These are phyloP conservation scores for Coffea eugenioides DNA, from an alignment of 257 asterid genomes.

Conservation along the genomic window DNA sequence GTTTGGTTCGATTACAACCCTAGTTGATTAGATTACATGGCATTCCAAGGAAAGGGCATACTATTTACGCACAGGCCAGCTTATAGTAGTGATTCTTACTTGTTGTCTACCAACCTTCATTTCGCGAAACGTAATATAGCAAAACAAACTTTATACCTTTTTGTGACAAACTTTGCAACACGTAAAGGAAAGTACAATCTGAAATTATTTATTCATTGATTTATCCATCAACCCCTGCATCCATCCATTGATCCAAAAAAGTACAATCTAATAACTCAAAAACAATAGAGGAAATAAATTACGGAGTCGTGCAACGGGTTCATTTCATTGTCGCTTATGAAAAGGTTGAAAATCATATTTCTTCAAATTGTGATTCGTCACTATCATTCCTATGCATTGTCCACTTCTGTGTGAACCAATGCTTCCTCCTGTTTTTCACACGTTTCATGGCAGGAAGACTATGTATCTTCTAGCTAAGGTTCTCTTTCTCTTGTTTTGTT, in stretches of 20 bases:
- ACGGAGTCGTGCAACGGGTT: background rate
- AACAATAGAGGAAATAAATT: background rate
- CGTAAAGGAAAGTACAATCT: no score
- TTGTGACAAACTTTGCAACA: background rate
- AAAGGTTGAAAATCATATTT: background rate
- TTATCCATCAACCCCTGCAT: no score
- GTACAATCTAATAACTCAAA: no score
- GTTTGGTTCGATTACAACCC: no score
- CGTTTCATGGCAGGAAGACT: background rate
- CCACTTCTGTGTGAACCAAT: constrained; percentile 1
- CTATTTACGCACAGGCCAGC: no score
- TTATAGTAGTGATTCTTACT: no score
- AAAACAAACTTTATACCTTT: background rate
- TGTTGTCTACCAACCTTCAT: no score
- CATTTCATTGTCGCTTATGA: constrained; percentile 3
- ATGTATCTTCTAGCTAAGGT: background rate
- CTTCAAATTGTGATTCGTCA: constrained; percentile 16
- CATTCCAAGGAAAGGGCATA: no score
- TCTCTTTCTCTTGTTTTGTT: background rate
- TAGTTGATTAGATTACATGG: no score
- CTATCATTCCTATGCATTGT: constrained; percentile 23
- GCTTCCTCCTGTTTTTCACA: background rate
- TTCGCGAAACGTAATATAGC: no score
- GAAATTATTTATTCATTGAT: no score
- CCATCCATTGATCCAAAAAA: no score